These are phyloP conservation scores for Aspergillus sclerotialis DNA, from an alignment of 2,329 filamentous ascomycete genomes.

Conservation along the genomic window DNA sequence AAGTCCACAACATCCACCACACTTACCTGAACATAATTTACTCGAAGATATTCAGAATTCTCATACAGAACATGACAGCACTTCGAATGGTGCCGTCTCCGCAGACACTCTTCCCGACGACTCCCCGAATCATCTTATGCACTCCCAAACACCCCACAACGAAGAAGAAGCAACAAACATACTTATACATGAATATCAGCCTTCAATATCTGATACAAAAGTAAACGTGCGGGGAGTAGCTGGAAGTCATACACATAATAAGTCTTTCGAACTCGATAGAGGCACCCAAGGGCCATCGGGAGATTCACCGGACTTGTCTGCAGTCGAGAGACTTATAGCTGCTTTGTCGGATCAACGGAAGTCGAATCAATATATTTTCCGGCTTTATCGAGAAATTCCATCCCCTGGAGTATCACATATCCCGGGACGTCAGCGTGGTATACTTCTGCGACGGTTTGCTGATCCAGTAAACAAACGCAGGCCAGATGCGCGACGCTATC, in stretches of 20 bases:
- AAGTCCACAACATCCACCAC: background rate
- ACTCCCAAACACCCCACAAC: too few relatives aligned
- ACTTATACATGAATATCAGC: slow-evolving; percentile 13
- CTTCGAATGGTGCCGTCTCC: background rate
- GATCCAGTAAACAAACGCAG: slow-evolving; percentile 36
- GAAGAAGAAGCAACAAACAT: slow-evolving; percentile 13
- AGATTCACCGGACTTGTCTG: background rate
- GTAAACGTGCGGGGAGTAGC: background rate
- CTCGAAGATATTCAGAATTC: background rate
- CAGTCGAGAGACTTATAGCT: slow-evolving; percentile 32
- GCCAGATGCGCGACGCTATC: slow-evolving; percentile 66
- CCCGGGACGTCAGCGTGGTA: slow-evolving; percentile 47
- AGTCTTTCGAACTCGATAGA: background rate
- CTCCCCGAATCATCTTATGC: background rate
- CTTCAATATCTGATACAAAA: background rate
- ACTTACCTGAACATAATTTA: background rate
- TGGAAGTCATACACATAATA: background rate
- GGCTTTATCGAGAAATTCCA: slow-evolving; percentile 47
- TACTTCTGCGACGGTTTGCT: slow-evolving; percentile 62
- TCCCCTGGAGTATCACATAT: slow-evolving; percentile 49
- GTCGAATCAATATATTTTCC: slow-evolving; percentile 45
- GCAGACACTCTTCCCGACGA: background rate
- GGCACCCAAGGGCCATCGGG: background rate
- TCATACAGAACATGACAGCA: background rate
- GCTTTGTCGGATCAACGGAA: slow-evolving; percentile 38